phyloP scores from a whole-genome alignment of 257 asterid genomes.

The Voacanga thouarsii region DNA sequence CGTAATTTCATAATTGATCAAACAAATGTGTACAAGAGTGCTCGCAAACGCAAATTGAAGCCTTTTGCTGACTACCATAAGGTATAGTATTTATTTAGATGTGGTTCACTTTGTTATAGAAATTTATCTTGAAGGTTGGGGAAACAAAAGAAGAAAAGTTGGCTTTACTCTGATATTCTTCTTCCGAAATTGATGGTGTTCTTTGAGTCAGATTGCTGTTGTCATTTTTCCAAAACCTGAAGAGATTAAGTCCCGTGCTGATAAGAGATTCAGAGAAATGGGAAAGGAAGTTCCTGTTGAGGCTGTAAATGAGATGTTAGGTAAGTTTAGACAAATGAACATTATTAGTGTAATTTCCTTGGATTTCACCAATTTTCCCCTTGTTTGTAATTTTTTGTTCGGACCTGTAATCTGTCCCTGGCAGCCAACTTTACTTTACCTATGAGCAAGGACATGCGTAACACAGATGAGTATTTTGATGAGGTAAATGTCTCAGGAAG shows the following conservation, averaged over 20 bases:
- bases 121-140: neutral
- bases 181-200: neutral
- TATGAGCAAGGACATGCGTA: conserved; percentile 43
- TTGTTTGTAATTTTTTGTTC: neutral
- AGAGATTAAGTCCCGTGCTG: conserved; percentile 46
- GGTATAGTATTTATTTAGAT: conserved; percentile 25
- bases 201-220: conserved; percentile 46
- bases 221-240: conserved; percentile 51
- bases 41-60: conserved; percentile 54
- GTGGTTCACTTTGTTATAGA: neutral
- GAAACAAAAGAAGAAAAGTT: neutral
- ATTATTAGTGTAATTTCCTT: conserved; percentile 13
- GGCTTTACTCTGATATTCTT: neutral
- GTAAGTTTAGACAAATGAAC: conserved; percentile 21
- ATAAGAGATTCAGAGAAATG: conserved; percentile 43
- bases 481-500: conserved; percentile 32
- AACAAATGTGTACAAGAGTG: conserved; percentile 50
- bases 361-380: conserved; percentile 8
- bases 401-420: conserved; percentile 16
- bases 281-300: conserved; percentile 51
- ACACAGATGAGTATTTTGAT: conserved; percentile 48
- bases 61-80: conserved; percentile 47
- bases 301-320: conserved; percentile 51
- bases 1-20: conserved; percentile 66
- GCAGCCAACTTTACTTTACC: conserved; percentile 50